Evolutionary conservation across 1,284 basidiomycete genomes (phyloP).

Genomic region (Apiotrichum akiyoshidainum): DNA sequence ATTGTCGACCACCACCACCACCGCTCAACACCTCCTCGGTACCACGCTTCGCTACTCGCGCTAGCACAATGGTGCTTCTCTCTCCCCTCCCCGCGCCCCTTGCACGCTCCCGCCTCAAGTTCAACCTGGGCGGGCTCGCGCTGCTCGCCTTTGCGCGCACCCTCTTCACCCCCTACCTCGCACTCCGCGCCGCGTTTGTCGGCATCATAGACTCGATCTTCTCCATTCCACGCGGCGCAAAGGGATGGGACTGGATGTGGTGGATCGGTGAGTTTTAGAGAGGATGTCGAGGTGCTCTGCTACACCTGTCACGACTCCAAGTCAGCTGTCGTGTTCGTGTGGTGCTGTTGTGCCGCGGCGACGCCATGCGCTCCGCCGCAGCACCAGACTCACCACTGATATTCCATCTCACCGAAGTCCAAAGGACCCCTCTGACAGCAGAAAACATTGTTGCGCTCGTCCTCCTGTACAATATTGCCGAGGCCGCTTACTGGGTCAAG

Average conservation of each 20-base stretch:
- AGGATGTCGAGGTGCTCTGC: too few species aligned
- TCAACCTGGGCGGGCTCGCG: slow-evolving; percentile 36
- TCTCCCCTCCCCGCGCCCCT: slow-evolving; percentile 26
- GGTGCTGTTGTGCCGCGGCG: too few species aligned
- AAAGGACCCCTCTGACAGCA: slow-evolving; percentile 10
- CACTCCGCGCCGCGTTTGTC: slow-evolving; percentile 26
- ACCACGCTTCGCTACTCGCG: not conserved
- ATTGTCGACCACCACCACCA: not conserved
- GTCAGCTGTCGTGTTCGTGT: too few species aligned
- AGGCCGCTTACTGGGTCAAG: slow-evolving; percentile 33
- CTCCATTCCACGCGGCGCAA: not conserved
- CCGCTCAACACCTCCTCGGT: not conserved
- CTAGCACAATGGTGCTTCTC: not conserved
- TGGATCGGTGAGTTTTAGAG: slow-evolving; percentile 20
- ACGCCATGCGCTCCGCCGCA: too few species aligned
- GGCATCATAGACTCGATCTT: slow-evolving; percentile 22
- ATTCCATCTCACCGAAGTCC: too few species aligned
- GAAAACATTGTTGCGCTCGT: slow-evolving; percentile 27
- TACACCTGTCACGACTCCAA: too few species aligned
- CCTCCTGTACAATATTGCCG: slow-evolving; percentile 33
- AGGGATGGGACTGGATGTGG: slow-evolving; percentile 10
- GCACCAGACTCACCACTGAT: too few species aligned
- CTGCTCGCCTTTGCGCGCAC: slow-evolving; percentile 25
- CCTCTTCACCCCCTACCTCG: slow-evolving; percentile 38
- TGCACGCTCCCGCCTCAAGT: slow-evolving; percentile 37